These are phyloP conservation scores for Phyllosticta citrichinensis DNA, from an alignment of 2,329 filamentous ascomycete species.

Conservation along the genomic window DNA sequence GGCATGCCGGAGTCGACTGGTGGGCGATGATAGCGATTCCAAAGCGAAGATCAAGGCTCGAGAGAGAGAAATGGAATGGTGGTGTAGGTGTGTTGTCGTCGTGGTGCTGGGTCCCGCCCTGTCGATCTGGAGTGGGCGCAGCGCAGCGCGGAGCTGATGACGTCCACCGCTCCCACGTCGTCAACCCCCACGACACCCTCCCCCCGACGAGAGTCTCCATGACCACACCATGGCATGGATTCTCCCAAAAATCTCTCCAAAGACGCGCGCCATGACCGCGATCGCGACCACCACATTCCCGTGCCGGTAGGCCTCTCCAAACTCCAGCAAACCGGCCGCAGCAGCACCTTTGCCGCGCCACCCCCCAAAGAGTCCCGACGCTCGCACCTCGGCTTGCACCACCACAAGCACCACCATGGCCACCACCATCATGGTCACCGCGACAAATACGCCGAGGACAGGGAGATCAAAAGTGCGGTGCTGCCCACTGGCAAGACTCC, in stretches of 20 bases:
- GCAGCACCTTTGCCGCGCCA: conserved; percentile 7
- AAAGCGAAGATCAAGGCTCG: neutral
- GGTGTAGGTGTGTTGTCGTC: neutral
- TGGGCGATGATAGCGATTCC: neutral
- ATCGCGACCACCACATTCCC: conserved; percentile 1
- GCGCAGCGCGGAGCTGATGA: conserved; percentile 5
- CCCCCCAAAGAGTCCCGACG: conserved; percentile 15
- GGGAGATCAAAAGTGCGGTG: conserved; percentile 32
- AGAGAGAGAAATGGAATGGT: neutral
- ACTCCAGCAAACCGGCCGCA: conserved; percentile 6
- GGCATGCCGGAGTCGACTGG: neutral
- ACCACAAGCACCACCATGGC: conserved; percentile 19
- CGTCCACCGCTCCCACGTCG: conserved; percentile 3
- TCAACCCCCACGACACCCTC: neutral
- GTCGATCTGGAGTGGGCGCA: neutral
- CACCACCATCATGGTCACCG: conserved; percentile 17
- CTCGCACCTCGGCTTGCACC: conserved; percentile 21
- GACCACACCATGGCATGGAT: neutral
- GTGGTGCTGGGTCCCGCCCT: neutral
- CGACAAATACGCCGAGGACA: conserved; percentile 24
- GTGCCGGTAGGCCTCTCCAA: conserved; percentile 1
- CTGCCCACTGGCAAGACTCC: conserved; percentile 35
- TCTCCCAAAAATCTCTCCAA: neutral
- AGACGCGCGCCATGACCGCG: neutral
- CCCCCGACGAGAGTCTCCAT: neutral